phyloP scores from a whole-genome alignment of 805 yeast species.

The Zygotorulaspora sp. region DNA sequence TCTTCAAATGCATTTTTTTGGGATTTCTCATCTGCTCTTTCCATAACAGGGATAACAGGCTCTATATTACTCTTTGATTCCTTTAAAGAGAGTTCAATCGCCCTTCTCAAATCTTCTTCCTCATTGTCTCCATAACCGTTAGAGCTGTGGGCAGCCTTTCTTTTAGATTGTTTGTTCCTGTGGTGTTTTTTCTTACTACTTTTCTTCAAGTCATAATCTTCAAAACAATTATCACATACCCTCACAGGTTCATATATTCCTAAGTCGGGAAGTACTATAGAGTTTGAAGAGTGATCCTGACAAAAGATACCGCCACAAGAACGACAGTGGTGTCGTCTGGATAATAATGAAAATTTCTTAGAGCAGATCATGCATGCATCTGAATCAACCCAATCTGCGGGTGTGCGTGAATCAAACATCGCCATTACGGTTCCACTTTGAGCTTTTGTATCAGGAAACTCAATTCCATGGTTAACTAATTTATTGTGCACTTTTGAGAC shows the following conservation, averaged over 20 bases:
- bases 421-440: conserved; percentile 29
- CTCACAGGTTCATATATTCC: conserved; percentile 89
- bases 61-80: conserved; percentile 39
- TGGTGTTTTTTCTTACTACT: conserved; percentile 18
- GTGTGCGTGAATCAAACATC: conserved; percentile 82
- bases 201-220: conserved; percentile 47
- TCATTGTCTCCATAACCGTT: conserved; percentile 75
- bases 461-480: conserved; percentile 57
- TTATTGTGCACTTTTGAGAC: conserved; percentile 58
- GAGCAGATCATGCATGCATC: conserved; percentile 95
- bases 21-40: conserved; percentile 8
- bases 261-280: conserved; percentile 66
- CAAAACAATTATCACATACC: conserved; percentile 87
- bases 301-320: conserved; percentile 95
- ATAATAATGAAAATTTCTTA: conserved; percentile 68
- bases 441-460: conserved; percentile 49
- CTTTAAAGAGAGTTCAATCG: conserved; percentile 71
- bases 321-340: conserved; percentile 93
- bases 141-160: conserved; percentile 29
- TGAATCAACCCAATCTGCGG: conserved; percentile 97
- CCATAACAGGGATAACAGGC: conserved; percentile 31
- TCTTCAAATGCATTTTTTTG: conserved; percentile 32
- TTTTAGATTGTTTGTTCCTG: conserved; percentile 21
- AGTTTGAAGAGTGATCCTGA: conserved; percentile 75
- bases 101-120: conserved; percentile 53